Base-by-base conservation (phyloP, 202 grass and related monocot genomes). In the Eragrostis tef region DNA sequence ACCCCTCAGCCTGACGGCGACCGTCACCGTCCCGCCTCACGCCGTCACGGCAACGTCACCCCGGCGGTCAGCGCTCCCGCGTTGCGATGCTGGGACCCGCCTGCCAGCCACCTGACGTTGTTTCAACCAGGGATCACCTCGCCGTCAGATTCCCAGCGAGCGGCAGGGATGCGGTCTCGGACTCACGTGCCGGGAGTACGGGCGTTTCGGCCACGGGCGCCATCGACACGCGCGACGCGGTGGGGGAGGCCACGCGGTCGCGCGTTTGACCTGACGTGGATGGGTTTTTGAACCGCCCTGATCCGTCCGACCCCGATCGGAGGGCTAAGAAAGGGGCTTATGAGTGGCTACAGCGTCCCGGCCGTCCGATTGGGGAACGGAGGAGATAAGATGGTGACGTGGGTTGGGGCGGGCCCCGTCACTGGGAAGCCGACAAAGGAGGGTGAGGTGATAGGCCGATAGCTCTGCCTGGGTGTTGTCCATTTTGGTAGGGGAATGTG, bases 11-110 rank as follows among this genome's bases (percentile, higher is more conserved):
- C 4, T 5, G 64, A 79, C 74, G 43, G 80, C 57, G 75, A 68
- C 73, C 57, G 83, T 79, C 63, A 36, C 63, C 19, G 24, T 41
- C 22, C 5, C 24, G 17, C 20, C 61, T 89, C 50, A 90, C 88
- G 88, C 75, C 91, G 88, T 77, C 63, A 88, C 21, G 21, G 14
- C 19, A 42, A 24, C 70, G 47, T 11, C 43, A 1, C 44, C 19
- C 8, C 29, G 4, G 0, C 76, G 43, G 85, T 87, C 90, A 87
- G 44, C 84, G 67, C 27, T 67, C 14, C 79, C 85, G 80, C 61
- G 83, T 79, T 46, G 45, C 26, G 0, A 27, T 16, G 17, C 7
- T 20, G 39, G 73, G 67, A 7, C 29, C 16, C 74, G 6, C 59
- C 1, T 14, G 19, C 36, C 25, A 69, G 44, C 78, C 24, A 39